Base-by-base conservation (phyloP, 257 asterid species). In the Scutellaria barbata region DNA sequence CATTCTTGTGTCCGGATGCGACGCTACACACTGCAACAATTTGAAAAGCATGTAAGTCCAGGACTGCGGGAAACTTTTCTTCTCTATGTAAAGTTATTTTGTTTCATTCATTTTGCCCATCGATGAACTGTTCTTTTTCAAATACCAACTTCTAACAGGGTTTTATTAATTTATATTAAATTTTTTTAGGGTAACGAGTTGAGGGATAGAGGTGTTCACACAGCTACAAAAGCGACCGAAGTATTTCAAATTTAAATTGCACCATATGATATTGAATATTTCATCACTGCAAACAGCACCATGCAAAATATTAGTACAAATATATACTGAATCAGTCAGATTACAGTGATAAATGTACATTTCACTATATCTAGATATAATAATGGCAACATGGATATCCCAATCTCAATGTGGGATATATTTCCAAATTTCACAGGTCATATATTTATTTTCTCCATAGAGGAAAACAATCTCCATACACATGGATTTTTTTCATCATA, bases 1-100 rank as follows among this genome's bases (percentile, higher is more conserved):
- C 92, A 83, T 88, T 86, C 98, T 86, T 35, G 99, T 94, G 77
- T 89, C 92, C 0, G 91, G 87, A 82, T 94, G 99, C 58, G 96
- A 91, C 66, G 99, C 99, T 79, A 94, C 98, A 69, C 98, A 89
- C 99, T 94, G 95, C 84, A 83, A 79, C 62, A 76, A 54, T 75
- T 18, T 63, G 43, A 73, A 45, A 76, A 25, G 46, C 55, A 47
- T 43, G 68, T 76, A 41, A 80, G 75, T 60, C 57, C 13, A 60
- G 37, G 63, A 69, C 42, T 50, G 72, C 14, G 40, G 16, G 37
- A 8, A 43, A 33, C 14, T 43, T 35, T 41, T 52, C 47, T 41
- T 63, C 22, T 37, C 1, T 17, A 41, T 4, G 17, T 17, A 14
- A 42, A 39, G 10, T 42, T 35, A 64, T 50, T 10, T 16, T 30